Conservation (phyloP, 2,329 filamentous ascomycete species). For the Fusarium sarcochroum region DNA sequence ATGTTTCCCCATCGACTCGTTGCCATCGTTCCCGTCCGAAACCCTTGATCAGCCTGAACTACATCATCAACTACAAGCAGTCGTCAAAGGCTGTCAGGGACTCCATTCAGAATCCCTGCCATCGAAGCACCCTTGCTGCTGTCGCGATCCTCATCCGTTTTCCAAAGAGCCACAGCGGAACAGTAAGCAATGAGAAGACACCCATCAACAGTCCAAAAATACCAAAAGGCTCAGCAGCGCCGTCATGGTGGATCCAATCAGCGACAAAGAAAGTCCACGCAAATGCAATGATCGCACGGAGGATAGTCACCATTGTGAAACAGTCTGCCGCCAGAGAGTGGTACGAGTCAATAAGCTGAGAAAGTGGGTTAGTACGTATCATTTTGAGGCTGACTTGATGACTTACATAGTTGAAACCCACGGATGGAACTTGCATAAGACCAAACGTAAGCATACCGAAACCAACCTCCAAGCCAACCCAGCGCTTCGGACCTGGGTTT, state of each 20-base stretch:
- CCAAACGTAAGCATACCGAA: conserved; percentile 57
- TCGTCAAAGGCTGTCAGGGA: too few species aligned
- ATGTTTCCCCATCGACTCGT: conserved; percentile 4
- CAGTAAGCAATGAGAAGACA: conserved; percentile 56
- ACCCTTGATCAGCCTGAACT: not conserved
- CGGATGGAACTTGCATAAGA: conserved; percentile 56
- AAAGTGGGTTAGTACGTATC: not conserved
- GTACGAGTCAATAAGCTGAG: conserved; percentile 66
- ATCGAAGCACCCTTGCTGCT: conserved; percentile 15
- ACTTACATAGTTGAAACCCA: conserved; percentile 58
- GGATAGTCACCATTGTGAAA: conserved; percentile 66
- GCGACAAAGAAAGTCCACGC: conserved; percentile 68
- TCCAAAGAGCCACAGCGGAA: conserved; percentile 54
- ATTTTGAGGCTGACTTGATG: accelerated
- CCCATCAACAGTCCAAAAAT: conserved; percentile 50
- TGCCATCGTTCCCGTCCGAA: not conserved
- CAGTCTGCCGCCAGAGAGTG: conserved; percentile 63
- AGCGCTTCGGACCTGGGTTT: conserved; percentile 47
- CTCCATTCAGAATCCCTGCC: conserved; percentile 19
- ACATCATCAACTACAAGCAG: too few species aligned
- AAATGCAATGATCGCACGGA: conserved; percentile 65
- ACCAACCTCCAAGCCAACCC: conserved; percentile 54
- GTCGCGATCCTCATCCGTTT: conserved; percentile 57
- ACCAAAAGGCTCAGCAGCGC: conserved; percentile 64
- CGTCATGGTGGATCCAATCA: conserved; percentile 60